Percentiles rank a stretch among this genome's conserved stretches.
Conservation (phyloP, 2,329 filamentous ascomycete genomes). For the Monascus ruber region DNA sequence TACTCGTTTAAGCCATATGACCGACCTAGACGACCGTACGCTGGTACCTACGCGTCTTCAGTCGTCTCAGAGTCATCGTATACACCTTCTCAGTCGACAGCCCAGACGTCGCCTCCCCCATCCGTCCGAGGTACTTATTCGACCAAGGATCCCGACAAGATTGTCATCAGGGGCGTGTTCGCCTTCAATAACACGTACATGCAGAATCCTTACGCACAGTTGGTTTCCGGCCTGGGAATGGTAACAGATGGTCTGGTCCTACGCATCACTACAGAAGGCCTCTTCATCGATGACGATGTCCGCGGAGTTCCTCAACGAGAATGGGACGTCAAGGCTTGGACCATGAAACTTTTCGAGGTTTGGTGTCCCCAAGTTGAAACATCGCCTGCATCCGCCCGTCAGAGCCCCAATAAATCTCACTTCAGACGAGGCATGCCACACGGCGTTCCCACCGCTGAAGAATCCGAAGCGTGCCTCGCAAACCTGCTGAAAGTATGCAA, state of each 20-base stretch:
- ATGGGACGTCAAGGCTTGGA: slow-evolving; percentile 99
- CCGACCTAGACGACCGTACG: slow-evolving; percentile 49
- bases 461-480: slow-evolving; percentile 53
- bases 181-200: slow-evolving; percentile 82
- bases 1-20: slow-evolving; percentile 73
- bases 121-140: slow-evolving; percentile 67
- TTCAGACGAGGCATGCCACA: slow-evolving; percentile 38
- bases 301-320: slow-evolving; percentile 85
- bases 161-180: slow-evolving; percentile 88
- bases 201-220: slow-evolving; percentile 79
- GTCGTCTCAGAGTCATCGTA: slow-evolving; percentile 77
- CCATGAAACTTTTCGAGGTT: slow-evolving; percentile 83
- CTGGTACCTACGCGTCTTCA: slow-evolving; percentile 54
- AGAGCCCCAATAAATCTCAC: slow-evolving; percentile 16
- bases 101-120: slow-evolving; percentile 71
- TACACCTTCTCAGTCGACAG: slow-evolving; percentile 70
- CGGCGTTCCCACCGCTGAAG: slow-evolving; percentile 48
- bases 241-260: slow-evolving; percentile 90
- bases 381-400: slow-evolving; percentile 26
- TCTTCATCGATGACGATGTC: slow-evolving; percentile 96
- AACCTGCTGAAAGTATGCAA: slow-evolving; percentile 56
- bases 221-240: slow-evolving; percentile 69
- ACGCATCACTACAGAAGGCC: slow-evolving; percentile 81
- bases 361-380: slow-evolving; percentile 55
- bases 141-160: slow-evolving; percentile 88